A percentile compares a stretch with the other conserved stretches of the same genome.
phyloP scores from a whole-genome alignment of 805 yeast genomes.

The Teunomyces kruisii region DNA sequence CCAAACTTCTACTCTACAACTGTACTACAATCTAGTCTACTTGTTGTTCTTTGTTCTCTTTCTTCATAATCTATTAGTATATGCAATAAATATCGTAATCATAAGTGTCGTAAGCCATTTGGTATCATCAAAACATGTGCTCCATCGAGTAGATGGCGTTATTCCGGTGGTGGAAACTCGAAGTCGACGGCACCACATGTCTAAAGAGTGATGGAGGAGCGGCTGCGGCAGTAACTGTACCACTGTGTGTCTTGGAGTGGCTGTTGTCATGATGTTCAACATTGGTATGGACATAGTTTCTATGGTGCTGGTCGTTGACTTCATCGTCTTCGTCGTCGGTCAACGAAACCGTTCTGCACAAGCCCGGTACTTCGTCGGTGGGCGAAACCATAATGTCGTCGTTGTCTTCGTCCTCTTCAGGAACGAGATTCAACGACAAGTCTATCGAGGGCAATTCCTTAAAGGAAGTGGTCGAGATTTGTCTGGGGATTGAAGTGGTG shows the following conservation, averaged over 20 bases:
- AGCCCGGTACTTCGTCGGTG: slow-evolving; percentile 16
- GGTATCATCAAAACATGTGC: slow-evolving; percentile 30
- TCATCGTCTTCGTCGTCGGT: slow-evolving; percentile 20
- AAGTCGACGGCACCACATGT: not conserved
- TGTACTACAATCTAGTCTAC: too few species aligned
- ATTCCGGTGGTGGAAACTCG: slow-evolving; percentile 20
- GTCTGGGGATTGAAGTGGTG: not conserved
- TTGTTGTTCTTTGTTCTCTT: too few species aligned
- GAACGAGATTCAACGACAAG: slow-evolving; percentile 12
- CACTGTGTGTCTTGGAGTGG: not conserved
- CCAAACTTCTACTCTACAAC: too few species aligned
- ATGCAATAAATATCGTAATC: slow-evolving; percentile 3
- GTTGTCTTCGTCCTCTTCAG: slow-evolving; percentile 12
- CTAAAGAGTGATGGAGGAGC: not conserved
- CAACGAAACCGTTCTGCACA: slow-evolving; percentile 15
- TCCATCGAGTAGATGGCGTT: slow-evolving; percentile 39
- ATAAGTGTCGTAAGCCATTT: slow-evolving; percentile 5
- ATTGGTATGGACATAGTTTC: slow-evolving; percentile 1
- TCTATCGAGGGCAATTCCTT: slow-evolving; percentile 20
- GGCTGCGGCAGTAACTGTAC: not conserved
- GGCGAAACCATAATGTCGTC: slow-evolving; percentile 4
- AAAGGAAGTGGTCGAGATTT: slow-evolving; percentile 4
- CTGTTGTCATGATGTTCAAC: slow-evolving; percentile 6
- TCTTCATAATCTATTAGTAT: not conserved
- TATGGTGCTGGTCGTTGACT: slow-evolving; percentile 3